Conservation (phyloP, 2,329 filamentous ascomycete species). For the Cladophialophora psammophila region DNA sequence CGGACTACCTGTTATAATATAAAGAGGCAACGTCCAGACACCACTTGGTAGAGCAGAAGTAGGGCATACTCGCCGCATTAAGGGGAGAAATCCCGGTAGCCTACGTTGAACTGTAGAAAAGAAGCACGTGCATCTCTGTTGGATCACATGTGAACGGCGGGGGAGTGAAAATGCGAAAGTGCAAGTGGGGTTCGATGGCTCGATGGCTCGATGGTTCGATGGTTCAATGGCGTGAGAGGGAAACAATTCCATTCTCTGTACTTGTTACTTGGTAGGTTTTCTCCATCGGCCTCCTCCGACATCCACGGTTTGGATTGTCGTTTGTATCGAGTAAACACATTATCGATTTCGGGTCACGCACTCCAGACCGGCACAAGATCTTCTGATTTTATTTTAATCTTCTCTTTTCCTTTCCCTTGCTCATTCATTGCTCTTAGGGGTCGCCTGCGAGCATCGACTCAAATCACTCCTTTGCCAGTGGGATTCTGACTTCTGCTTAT, state of each 20-base stretch:
- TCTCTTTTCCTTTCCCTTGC: neutral
- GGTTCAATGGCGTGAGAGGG: neutral
- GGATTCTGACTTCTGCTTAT: neutral
- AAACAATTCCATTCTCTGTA: neutral
- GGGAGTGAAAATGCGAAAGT: neutral
- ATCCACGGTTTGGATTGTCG: neutral
- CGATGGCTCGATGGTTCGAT: neutral
- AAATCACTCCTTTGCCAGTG: neutral
- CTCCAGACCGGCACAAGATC: neutral
- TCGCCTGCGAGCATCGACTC: neutral
- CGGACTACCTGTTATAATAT: no score
- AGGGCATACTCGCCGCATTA: no score
- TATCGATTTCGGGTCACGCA: neutral
- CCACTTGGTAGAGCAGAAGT: no score
- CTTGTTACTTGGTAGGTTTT: neutral
- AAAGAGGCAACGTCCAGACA: no score
- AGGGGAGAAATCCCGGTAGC: no score
- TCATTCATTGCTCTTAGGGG: neutral
- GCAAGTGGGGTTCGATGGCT: neutral
- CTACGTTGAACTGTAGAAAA: no score
- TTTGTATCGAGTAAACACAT: conserved; percentile 24
- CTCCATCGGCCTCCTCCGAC: conserved; percentile 14
- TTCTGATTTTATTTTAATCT: neutral
- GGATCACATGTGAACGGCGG: neutral
- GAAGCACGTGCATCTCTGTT: neutral